Percentiles rank a stretch among this genome's conserved stretches.
These are phyloP conservation scores for Colletotrichum chrysophilum DNA, from an alignment of 2,329 filamentous ascomycete species.

Conservation along the genomic window DNA sequence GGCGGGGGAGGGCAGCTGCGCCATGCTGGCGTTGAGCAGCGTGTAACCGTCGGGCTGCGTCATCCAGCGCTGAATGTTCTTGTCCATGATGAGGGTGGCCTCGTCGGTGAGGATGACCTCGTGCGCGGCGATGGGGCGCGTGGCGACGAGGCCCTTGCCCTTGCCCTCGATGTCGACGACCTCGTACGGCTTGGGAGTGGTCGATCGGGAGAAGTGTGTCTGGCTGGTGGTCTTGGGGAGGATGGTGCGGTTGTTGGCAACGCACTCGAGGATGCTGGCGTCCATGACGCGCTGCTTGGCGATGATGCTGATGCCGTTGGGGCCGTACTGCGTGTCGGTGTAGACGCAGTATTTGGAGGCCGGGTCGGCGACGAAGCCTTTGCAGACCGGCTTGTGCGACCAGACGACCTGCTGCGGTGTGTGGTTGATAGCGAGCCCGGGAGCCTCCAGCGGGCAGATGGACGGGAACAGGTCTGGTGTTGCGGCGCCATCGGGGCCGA, in stretches of 20 bases:
- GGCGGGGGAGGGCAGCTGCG: constrained; percentile 31
- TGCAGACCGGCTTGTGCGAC: constrained; percentile 30
- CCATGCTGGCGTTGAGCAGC: constrained; percentile 31
- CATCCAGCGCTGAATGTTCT: constrained; percentile 35
- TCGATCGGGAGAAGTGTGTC: neutral
- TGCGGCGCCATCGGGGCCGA: neutral
- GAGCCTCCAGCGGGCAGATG: neutral
- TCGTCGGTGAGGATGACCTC: constrained; percentile 41
- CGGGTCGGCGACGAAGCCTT: constrained; percentile 5
- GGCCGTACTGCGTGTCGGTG: constrained; percentile 30
- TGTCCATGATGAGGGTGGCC: constrained; percentile 33
- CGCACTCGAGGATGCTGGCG: constrained; percentile 29
- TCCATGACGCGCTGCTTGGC: constrained; percentile 38
- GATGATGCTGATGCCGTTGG: constrained; percentile 37
- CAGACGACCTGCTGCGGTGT: constrained; percentile 12
- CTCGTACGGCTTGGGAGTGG: constrained; percentile 26
- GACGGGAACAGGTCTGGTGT: neutral
- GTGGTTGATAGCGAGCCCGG: neutral
- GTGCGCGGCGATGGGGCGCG: constrained; percentile 32
- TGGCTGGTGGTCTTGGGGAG: constrained; percentile 4
- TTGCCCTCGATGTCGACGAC: constrained; percentile 33
- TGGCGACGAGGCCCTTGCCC: constrained; percentile 39
- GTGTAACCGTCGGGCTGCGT: constrained; percentile 30
- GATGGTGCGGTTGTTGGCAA: constrained; percentile 22
- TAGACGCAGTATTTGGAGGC: constrained; percentile 29